A percentile compares a stretch with the other conserved stretches of the same genome.
Conservation (phyloP, 163 green algal species). For the Prototheca wickerhamii region DNA sequence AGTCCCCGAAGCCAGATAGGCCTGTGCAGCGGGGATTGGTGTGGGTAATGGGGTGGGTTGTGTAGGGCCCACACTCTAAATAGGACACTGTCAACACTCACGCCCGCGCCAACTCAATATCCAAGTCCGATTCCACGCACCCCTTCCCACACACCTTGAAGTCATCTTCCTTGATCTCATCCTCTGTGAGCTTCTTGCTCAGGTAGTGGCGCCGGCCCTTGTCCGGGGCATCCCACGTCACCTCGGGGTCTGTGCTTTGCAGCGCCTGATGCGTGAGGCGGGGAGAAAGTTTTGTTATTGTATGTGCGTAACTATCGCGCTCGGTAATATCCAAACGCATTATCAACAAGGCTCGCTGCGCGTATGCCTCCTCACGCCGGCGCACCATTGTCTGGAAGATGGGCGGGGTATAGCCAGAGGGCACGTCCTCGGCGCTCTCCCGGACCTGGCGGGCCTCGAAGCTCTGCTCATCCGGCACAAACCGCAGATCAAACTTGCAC, state of each 20-base stretch:
- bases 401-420: conserved; percentile 69
- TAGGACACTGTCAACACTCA: background rate
- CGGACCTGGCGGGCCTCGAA: conserved; percentile 44
- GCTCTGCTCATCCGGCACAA: conserved; percentile 70
- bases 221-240: conserved; percentile 89
- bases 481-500: conserved; percentile 90
- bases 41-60: background rate
- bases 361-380: background rate
- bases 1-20: conserved; percentile 72
- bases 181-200: conserved; percentile 51
- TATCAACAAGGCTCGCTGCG: background rate
- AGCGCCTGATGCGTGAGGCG: conserved; percentile 30
- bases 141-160: conserved; percentile 37
- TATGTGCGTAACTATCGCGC: background rate
- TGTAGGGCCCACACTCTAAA: background rate
- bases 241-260: conserved; percentile 82
- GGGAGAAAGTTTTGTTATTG: background rate
- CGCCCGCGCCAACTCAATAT: background rate
- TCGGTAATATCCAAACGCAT: background rate
- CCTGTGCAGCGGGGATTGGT: conserved; percentile 29
- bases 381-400: conserved; percentile 50
- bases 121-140: background rate
- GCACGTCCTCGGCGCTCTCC: conserved; percentile 52
- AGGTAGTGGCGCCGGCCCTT: conserved; percentile 61
- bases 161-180: conserved; percentile 78